Evolutionary conservation across 2,329 filamentous ascomycete species (phyloP).

Genomic region (Fusarium sp.): DNA sequence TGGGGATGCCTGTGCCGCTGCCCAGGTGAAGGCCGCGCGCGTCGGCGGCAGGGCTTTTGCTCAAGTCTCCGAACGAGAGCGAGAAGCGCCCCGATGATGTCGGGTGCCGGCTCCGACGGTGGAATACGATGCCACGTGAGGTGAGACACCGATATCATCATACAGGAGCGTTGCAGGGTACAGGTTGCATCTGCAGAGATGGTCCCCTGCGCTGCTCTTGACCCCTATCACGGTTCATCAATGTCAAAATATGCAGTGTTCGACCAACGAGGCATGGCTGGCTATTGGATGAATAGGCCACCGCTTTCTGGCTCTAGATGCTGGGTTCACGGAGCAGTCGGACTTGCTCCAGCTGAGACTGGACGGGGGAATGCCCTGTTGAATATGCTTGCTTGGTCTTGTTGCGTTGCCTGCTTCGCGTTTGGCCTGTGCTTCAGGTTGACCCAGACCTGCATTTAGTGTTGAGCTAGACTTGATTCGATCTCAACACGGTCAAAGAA

Average conservation of each 20-base stretch:
- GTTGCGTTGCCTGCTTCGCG: constrained; percentile 24
- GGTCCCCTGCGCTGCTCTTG: constrained; percentile 12
- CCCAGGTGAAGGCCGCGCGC: not conserved
- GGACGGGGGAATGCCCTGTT: constrained; percentile 21
- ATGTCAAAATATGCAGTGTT: constrained; percentile 34
- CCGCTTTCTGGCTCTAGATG: constrained; percentile 14
- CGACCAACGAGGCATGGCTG: constrained; percentile 29
- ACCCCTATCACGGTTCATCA: constrained; percentile 15
- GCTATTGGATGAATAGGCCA: constrained; percentile 18
- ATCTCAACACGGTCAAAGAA: constrained; percentile 1
- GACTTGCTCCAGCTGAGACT: constrained; percentile 23
- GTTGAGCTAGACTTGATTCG: constrained; percentile 15
- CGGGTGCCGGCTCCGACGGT: constrained; percentile 12
- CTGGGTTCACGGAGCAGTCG: constrained; percentile 25
- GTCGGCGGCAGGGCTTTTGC: constrained; percentile 4
- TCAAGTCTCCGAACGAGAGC: not conserved
- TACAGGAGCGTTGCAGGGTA: constrained; percentile 24
- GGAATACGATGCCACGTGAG: constrained; percentile 21
- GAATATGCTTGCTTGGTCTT: constrained; percentile 15
- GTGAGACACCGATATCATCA: constrained; percentile 34
- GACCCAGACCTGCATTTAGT: constrained; percentile 23
- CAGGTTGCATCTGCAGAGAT: constrained; percentile 27
- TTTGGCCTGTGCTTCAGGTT: constrained; percentile 35
- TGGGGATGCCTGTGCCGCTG: constrained; percentile 22
- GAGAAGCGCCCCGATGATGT: constrained; percentile 14